Base-by-base conservation (phyloP, 108 stramenopile genomes). In the Nitzschia sp. region DNA sequence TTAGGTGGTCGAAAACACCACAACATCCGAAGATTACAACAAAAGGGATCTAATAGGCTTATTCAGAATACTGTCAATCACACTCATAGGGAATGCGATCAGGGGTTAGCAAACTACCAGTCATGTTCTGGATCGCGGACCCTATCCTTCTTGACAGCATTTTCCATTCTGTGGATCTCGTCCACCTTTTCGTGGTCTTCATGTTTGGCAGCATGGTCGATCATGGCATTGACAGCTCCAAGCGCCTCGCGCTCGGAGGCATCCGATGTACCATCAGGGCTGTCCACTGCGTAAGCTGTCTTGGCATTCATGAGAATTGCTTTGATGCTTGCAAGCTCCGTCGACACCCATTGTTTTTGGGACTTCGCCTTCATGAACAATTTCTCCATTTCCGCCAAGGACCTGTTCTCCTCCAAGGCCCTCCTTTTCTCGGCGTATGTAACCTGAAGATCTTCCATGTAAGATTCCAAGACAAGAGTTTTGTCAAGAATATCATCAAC, bases 401-500 rank as follows among this genome's bases (percentile, higher is more conserved):
- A 43, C 14, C 10, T 25, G 24, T 44, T 37, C 9, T 37, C 44
- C 8, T n/a, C 29, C 26, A 22, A 29, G n/a, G 51, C 51, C 43
- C 25, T 14, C 9, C 64, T 48, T 26, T 65, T 65, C 5, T 38
- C 21, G 0, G 50, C 51, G 25, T 71, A 63, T 6, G 50, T 71
- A 21, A 41, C 37, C 57, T 71, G 39, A 19, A 71, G 54, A 14
- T 48, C 29, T 63, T 62, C 39, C 52, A 71, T 53, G 40, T 63
- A 50, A 10, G 11, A 53, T 41, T 71, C 70, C 22, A 71, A 52
- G 51, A 40, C 41, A 14, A 71, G 29, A 6, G 70, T 63, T 14
- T 54, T 53, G 21, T 62, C 70, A 39, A 71, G 42, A 60, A 71
- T 71, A 54, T 71, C 70, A 42, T 71, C 70, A 17, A 71, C 15